Conservation (phyloP, 345 rosid genomes). For the Syzygium oleosum region DNA sequence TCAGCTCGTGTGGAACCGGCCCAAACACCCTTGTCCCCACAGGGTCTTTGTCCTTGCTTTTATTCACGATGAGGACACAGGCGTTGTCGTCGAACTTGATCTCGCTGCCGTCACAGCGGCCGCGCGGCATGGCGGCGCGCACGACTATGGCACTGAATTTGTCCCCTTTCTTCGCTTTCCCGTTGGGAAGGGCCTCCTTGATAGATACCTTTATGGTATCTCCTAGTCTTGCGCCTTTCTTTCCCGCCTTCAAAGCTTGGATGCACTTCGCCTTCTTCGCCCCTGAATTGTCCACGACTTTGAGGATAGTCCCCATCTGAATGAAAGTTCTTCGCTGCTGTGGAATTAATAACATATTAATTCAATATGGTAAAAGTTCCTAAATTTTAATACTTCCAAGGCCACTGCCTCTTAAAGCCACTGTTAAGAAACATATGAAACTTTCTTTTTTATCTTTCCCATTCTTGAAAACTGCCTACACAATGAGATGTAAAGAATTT, state of each 20-base stretch:
- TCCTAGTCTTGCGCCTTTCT: conserved; percentile 76
- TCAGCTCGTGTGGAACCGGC: conserved; percentile 91
- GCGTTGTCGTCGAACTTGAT: conserved; percentile 93
- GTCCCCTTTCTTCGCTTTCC: conserved; percentile 92
- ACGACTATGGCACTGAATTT: conserved; percentile 77
- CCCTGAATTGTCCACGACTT: conserved; percentile 87
- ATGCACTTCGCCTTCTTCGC: conserved; percentile 91
- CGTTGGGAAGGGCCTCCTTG: conserved; percentile 88
- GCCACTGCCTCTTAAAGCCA: not conserved
- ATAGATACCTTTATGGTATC: conserved; percentile 81
- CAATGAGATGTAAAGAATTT: not conserved
- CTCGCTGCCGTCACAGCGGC: conserved; percentile 84
- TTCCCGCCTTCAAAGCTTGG: conserved; percentile 54
- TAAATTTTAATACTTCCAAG: not conserved
- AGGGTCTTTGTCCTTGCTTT: conserved; percentile 55
- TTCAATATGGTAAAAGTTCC: not conserved
- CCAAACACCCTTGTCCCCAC: conserved; percentile 80
- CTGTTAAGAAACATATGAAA: not conserved
- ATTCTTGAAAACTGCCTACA: not conserved
- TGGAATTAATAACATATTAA: not conserved
- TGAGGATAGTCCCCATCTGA: conserved; percentile 84
- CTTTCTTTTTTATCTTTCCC: not conserved
- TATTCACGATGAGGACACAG: conserved; percentile 50
- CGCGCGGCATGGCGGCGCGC: conserved; percentile 82
- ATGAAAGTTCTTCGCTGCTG: conserved; percentile 74